These are phyloP conservation scores for Nyssa sinensis DNA, from an alignment of 148 eudicot genomes.

Conservation along the genomic window DNA sequence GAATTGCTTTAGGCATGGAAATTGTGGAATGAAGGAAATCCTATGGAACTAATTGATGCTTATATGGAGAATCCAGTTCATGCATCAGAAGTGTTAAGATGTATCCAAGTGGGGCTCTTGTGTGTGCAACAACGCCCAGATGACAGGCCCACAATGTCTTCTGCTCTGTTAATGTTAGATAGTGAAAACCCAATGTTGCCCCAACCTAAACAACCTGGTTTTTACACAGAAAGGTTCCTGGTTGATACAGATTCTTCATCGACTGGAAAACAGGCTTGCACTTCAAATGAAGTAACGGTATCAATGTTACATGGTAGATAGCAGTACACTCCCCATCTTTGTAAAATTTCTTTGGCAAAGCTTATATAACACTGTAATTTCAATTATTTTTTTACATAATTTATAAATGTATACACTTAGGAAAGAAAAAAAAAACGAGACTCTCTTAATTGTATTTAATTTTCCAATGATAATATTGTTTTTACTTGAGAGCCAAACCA, in stretches of 20 bases:
- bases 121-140: conserved; percentile 11
- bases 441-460: too few species aligned
- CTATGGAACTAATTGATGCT: conserved; percentile 11
- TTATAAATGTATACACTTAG: too few species aligned
- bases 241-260: neutral
- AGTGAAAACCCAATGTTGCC: neutral
- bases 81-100: conserved; percentile 8
- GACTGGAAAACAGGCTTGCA: neutral
- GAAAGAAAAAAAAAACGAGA: too few species aligned
- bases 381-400: too few species aligned
- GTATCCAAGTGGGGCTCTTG: conserved; percentile 4
- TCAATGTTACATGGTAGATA: neutral
- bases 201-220: conserved; percentile 13
- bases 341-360: neutral
- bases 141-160: conserved; percentile 7
- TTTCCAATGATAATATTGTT: too few species aligned
- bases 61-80: neutral
- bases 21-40: conserved; percentile 11
- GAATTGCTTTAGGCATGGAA: conserved; percentile 13
- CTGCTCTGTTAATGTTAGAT: conserved; percentile 3
- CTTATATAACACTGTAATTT: neutral
- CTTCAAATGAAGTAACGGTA: conserved; percentile 3
- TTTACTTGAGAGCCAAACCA: neutral
- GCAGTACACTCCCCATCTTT: neutral
- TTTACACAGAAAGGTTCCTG: neutral